A percentile compares a stretch with the other conserved stretches of the same genome.
phyloP scores from a whole-genome alignment of 176 grass and related monocot species.

The Aegilops umbellulata region DNA sequence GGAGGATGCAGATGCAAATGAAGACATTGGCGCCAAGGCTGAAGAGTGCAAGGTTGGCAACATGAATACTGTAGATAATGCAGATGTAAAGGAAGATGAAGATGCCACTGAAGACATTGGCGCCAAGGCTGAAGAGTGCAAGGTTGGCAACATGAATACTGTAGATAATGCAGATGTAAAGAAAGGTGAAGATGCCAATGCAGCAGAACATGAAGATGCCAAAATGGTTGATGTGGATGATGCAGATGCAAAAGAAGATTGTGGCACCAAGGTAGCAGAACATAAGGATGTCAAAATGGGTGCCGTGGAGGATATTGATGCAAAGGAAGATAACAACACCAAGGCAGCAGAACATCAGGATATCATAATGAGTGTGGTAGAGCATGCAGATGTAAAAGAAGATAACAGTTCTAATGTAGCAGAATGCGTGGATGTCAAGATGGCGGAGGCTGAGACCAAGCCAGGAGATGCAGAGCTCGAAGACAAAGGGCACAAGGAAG shows the following conservation, averaged over 20 bases:
- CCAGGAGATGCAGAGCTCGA: not conserved
- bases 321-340: constrained; percentile 12
- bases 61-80: constrained; percentile 6
- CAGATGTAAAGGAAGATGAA: constrained; percentile 21
- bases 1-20: constrained; percentile 21
- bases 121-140: not conserved
- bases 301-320: not conserved
- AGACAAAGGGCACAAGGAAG: constrained; percentile 28
- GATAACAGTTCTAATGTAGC: not conserved
- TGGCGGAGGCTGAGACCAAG: constrained; percentile 21
- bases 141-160: constrained; percentile 20
- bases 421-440: constrained; percentile 1
- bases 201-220: constrained; percentile 18
- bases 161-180: constrained; percentile 15
- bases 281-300: constrained; percentile 31
- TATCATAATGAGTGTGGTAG: not conserved
- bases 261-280: constrained; percentile 6
- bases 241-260: constrained; percentile 18
- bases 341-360: constrained; percentile 6
- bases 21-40: not conserved
- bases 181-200: constrained; percentile 21
- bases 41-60: constrained; percentile 23
- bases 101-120: constrained; percentile 4
- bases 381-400: constrained; percentile 3
- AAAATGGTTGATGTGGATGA: constrained; percentile 24